Evolutionary conservation across 768 basidiomycete genomes (phyloP), one percentile per base, ranked within the genome.

Genomic region (Coprinopsis marcescibilis): DNA sequence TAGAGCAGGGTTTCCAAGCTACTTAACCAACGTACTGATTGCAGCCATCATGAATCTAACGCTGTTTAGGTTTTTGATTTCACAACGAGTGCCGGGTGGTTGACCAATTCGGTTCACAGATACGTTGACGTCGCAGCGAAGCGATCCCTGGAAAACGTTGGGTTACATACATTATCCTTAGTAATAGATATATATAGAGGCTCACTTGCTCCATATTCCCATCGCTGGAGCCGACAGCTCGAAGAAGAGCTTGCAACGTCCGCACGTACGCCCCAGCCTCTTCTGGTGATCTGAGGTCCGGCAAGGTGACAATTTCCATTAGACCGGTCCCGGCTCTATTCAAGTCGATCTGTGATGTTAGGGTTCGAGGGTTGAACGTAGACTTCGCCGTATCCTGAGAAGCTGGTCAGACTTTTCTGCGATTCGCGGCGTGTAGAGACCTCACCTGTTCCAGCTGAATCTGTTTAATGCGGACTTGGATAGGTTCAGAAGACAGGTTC

Each of bases 1-100:
- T 43, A n/a, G 26, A 20, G 4, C 15, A 3, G 20, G 12, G 8
- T 44, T 20, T 7, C 26, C 27, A 5, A 19, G 21, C 35, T 40
- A 32, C 21, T 34, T 23, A 43, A 43, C 12, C 20, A 35, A 66
- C 77, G 13, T 48, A 96, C 95, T 75, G 43, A 97, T 90, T 11
- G 94, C 95, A 14, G 78, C 73, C 63, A 77, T 77, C 68, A 92
- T 84, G 63, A 85, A 92, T 52, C 79, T 80, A 34, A 96, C 72
- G 45, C 91, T 92, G 60, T 97, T 97, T 34, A 99, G 74, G 57
- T 99, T 99, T 66, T 99, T 99, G 56, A 99, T 81, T 65, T 99
- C 95, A 57, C 92, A 94, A 24, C 95, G 81, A 1, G 86, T 95
- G 2, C 93, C 84, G 1, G 68, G 81, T 3, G 77, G 64, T 4